Percentiles rank a stretch among this genome's conserved stretches.
Conservation (phyloP, 2,329 filamentous ascomycete species). For the Pezicula radicicola region DNA sequence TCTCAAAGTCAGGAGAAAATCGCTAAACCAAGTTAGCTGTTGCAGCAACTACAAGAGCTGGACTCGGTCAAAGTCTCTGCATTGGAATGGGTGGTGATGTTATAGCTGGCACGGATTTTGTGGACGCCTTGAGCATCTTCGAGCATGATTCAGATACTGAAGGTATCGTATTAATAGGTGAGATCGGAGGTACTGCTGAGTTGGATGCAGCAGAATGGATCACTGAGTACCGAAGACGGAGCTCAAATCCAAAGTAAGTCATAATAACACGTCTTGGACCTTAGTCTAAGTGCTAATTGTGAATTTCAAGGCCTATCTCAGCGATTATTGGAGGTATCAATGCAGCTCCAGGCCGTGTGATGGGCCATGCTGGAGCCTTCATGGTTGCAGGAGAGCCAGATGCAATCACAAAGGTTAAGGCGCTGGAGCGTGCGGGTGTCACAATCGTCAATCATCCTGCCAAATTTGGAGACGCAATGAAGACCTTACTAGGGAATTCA, state of each 20-base stretch:
- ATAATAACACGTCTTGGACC: not conserved
- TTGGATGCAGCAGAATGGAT: constrained; percentile 73
- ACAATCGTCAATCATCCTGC: constrained; percentile 74
- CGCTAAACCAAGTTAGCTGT: constrained; percentile 43
- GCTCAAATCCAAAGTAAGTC: constrained; percentile 59
- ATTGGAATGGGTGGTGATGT: constrained; percentile 74
- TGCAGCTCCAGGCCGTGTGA: constrained; percentile 62
- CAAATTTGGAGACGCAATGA: constrained; percentile 69
- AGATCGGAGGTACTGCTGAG: constrained; percentile 64
- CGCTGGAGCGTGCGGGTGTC: constrained; percentile 63
- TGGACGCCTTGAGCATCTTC: constrained; percentile 65
- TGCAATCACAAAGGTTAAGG: constrained; percentile 62
- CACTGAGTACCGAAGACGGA: constrained; percentile 56
- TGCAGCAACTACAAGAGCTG: constrained; percentile 65
- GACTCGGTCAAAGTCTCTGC: constrained; percentile 68
- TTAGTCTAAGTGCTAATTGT: not conserved
- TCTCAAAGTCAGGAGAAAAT: not conserved
- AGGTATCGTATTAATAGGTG: constrained; percentile 65
- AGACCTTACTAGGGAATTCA: constrained; percentile 47
- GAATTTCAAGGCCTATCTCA: constrained; percentile 58
- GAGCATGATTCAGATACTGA: constrained; percentile 64
- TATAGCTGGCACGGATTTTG: constrained; percentile 69
- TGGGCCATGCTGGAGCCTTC: constrained; percentile 81
- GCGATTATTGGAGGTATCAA: constrained; percentile 66
- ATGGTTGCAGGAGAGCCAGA: constrained; percentile 62